Evolutionary conservation across 768 basidiomycete species (phyloP).

Genomic region (Ephemerocybe angulata): DNA sequence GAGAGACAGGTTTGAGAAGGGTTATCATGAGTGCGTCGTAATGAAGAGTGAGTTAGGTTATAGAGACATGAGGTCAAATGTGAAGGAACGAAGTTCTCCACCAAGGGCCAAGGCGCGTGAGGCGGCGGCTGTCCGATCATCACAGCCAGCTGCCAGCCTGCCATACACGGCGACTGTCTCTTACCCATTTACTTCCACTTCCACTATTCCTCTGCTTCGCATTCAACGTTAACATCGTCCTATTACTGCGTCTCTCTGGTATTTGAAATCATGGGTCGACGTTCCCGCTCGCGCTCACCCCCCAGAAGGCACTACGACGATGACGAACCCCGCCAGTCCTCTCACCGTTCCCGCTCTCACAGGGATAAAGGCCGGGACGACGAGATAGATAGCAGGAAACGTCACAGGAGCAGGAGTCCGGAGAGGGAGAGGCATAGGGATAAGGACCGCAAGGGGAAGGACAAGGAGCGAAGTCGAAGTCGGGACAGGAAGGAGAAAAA

Average conservation of each 20-base stretch:
- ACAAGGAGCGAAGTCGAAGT: slow-evolving; percentile 33
- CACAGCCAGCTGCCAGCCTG: no score
- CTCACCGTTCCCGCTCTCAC: slow-evolving; percentile 33
- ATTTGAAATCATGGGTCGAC: slow-evolving; percentile 38
- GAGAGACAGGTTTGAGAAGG: not conserved
- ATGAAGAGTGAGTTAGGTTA: no score
- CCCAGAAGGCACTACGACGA: slow-evolving; percentile 3
- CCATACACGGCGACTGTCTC: not conserved
- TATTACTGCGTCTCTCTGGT: not conserved
- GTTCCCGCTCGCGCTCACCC: slow-evolving; percentile 43
- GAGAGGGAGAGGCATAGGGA: slow-evolving; percentile 29
- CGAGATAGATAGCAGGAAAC: slow-evolving; percentile 27
- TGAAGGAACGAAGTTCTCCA: not conserved
- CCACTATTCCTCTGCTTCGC: not conserved
- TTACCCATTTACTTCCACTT: not conserved
- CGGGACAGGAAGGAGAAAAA: slow-evolving; percentile 40
- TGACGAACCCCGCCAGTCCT: not conserved
- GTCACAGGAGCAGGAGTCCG: slow-evolving; percentile 27
- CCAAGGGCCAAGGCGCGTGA: not conserved
- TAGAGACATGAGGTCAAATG: not conserved
- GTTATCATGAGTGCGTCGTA: slow-evolving; percentile 7
- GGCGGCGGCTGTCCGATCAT: no score
- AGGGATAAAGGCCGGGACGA: slow-evolving; percentile 36
- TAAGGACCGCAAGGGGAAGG: slow-evolving; percentile 27
- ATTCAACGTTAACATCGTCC: no score